Evolutionary conservation across 139 green algal species (phyloP).

Genomic region (Gonium pectorale): DNA sequence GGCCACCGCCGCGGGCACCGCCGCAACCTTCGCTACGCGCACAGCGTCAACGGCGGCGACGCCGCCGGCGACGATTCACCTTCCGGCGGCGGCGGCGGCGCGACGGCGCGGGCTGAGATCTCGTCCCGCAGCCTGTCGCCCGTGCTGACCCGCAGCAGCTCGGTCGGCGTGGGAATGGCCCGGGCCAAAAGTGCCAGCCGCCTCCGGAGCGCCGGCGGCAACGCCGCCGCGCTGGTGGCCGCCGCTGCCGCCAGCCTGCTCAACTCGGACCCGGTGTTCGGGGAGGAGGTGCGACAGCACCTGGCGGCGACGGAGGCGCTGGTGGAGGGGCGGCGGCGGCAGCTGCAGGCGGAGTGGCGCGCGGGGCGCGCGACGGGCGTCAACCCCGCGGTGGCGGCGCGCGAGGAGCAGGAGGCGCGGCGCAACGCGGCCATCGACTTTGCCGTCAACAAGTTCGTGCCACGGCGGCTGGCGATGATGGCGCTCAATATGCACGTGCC

Average conservation of each 20-base stretch:
- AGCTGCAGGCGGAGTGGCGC: conserved; percentile 23
- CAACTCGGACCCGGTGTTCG: not conserved
- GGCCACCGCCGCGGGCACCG: not conserved
- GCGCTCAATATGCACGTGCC: conserved; percentile 19
- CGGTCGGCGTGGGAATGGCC: no score
- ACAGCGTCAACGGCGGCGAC: not conserved
- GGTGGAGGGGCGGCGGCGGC: conserved; percentile 10
- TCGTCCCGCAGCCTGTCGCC: no score
- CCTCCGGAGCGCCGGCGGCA: no score
- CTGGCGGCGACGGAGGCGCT: conserved; percentile 27
- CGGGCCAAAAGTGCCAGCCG: no score
- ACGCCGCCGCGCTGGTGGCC: no score
- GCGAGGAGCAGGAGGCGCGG: conserved; percentile 8
- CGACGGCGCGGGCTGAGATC: not conserved
- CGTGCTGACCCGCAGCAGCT: no score
- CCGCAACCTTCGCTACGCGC: not conserved
- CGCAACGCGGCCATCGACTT: conserved; percentile 24
- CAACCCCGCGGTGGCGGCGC: not conserved
- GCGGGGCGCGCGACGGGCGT: not conserved
- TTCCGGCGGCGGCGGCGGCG: not conserved
- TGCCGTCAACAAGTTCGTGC: conserved; percentile 8
- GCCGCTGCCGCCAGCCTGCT: no score
- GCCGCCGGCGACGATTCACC: not conserved
- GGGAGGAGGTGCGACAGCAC: conserved; percentile 10
- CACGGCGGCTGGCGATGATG: conserved; percentile 25